Base-by-base conservation (phyloP, 2,329 filamentous ascomycete genomes). In the Ceratocystis destructans region DNA sequence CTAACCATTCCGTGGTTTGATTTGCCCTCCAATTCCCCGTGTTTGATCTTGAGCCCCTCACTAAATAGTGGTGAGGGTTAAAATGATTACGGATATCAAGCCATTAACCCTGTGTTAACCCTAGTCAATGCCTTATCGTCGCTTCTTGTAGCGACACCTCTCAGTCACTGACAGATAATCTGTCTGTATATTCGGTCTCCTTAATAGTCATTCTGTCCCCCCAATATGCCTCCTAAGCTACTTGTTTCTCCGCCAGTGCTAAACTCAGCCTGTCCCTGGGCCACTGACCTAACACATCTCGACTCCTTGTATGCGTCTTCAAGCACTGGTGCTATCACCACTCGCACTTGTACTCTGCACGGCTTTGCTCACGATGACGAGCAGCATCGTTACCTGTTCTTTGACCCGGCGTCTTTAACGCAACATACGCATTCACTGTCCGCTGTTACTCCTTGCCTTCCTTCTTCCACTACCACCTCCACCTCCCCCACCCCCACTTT, bases 241-340 rank as follows among this genome's bases (percentile, higher is more conserved):
- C 63, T 70, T 6, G 83, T 90, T 68, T 70, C 77, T 55, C 87
- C 87, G 0, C 87, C 87, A 0, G 77, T 93, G 5, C 77, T 91
- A 69, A 92, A 92, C 75, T 88, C 87, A 0, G 83, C 89, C 37
- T 87, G 83, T 62, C 88, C 88, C 0, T 91, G 88, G 88, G 87
- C 88, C 31, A 89, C 87, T 0, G 83, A 81, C 2, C 74, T 81
- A 4, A 77, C 80, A 3, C 83, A 91, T 69, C 80, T 92, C 3
- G 73, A 77, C 48, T 75, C 75, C 1, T 81, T 92, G 5, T 88
- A 88, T 72, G 73, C 77, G 37, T 85, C 79, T 62, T 77, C 81
- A 0, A 76, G 82, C 64, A 90, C 86, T 0, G 89, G 89, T 68
- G 88, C 87, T 15, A 82, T 92, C 41, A 92, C 89, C 1, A 89